Conservation (phyloP, 176 grass and related monocot species). For the barley (Hordeum vulgare) region MorexV3_pseudomolecules_assembly NC_058520.1:592854590-592855089, state of each 20-base stretch:
- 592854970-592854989: neutral
- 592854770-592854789: neutral
- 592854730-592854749: constrained; percentile 7
- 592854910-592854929: neutral
- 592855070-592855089: too few relatives aligned
- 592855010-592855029: neutral
- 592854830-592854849: neutral
- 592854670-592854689: constrained; percentile 27
- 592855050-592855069: neutral
- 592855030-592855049: neutral
- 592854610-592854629: neutral
- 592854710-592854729: neutral
- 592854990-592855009: neutral
- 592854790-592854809: neutral
- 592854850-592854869: neutral
- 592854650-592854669: neutral
- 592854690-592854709: constrained; percentile 9
- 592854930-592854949: neutral
- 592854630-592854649: neutral
- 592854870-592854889: neutral
- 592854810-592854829: neutral
- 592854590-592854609: too few relatives aligned
- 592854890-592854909: neutral
- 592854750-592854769: neutral
- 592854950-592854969: constrained; percentile 5